Evolutionary conservation across 352 stramenopile species (phyloP), one percentile per base, ranked within the genome.

Genomic region (Pilasporangium apinafurcum): DNA sequence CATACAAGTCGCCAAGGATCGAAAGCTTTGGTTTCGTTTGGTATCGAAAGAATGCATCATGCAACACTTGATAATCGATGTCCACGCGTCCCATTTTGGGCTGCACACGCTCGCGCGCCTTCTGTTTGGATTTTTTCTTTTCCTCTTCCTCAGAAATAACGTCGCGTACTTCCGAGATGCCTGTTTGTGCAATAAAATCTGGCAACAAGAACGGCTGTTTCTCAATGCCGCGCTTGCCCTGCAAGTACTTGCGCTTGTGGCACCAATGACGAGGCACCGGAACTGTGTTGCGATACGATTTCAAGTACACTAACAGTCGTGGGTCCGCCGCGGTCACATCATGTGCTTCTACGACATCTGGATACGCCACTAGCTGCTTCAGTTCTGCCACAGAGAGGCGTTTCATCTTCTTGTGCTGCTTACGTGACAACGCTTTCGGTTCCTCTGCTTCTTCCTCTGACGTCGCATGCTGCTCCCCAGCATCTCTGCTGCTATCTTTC

Each of bases 31-130:
- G 96, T 59, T 99, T 99, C 2, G 91, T 98, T 74, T 99, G 95
- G 68, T 96, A 96, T 48, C 96, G 94, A 79, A 99, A 99, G 67
- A 99, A 99, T 5, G 96, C 96, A 59, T 99, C 95, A 57, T 99
- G 90, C 5, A 99, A 68, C 14, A 97, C 92, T 44, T 97, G 87
- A 57, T 98, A 99, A 59, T 99, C 96, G 20, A 99, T 98, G 67
- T 98, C 96, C 36, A 99, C 96, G 21, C 81, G 75, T 14, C 95
- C 95, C 74, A 98, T 95, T 60, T 98, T 98, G 7, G 95, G 95
- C 44, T 95, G 82, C 45, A 99, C 81, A 33, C 94, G 78, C 33
- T 96, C 75, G 42, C 96, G 77, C 53, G 94, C 91, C 41, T 92
- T 92, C 59, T 97, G 80, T 62, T 98, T 98, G 22, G 77, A 67